Evolutionary conservation across 2,329 filamentous ascomycete species (phyloP).

Genomic region (Corinectria fuckeliana): DNA sequence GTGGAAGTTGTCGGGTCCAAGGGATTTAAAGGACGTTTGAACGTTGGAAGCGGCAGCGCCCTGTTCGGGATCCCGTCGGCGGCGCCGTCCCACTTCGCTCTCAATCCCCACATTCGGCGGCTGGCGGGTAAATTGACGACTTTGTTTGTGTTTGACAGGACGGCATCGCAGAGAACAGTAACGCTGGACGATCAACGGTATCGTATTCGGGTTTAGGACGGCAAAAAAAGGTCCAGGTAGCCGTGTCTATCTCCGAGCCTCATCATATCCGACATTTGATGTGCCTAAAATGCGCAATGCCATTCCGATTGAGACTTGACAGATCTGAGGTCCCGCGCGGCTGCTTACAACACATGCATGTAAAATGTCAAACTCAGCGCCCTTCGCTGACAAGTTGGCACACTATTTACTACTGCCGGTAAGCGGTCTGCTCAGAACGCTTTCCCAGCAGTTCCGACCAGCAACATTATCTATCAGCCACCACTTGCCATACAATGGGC

Average conservation of each 20-base stretch:
- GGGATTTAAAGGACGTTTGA: neutral
- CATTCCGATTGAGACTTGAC: too few species aligned
- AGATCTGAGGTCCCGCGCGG: neutral
- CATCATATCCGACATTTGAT: neutral
- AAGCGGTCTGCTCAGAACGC: neutral
- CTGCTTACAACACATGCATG: conserved; percentile 2
- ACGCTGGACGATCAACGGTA: neutral
- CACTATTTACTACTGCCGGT: neutral
- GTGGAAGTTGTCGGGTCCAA: neutral
- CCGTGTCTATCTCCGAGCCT: neutral
- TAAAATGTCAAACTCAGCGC: conserved; percentile 6
- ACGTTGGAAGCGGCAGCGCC: neutral
- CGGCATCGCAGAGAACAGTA: neutral
- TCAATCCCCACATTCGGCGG: neutral
- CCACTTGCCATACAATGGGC: neutral
- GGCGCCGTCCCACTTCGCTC: neutral
- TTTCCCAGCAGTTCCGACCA: neutral
- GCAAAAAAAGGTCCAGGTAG: too few species aligned
- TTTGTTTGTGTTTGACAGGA: neutral
- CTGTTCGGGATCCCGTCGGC: neutral
- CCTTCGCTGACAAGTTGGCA: conserved; percentile 9
- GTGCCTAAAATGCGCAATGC: too few species aligned
- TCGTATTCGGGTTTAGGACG: too few species aligned
- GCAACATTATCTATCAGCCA: neutral
- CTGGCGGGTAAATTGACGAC: neutral